A percentile compares a stretch with the other conserved stretches of the same genome.
Conservation (phyloP, 495 filamentous ascomycete genomes). For the Cercophora scortea region DNA sequence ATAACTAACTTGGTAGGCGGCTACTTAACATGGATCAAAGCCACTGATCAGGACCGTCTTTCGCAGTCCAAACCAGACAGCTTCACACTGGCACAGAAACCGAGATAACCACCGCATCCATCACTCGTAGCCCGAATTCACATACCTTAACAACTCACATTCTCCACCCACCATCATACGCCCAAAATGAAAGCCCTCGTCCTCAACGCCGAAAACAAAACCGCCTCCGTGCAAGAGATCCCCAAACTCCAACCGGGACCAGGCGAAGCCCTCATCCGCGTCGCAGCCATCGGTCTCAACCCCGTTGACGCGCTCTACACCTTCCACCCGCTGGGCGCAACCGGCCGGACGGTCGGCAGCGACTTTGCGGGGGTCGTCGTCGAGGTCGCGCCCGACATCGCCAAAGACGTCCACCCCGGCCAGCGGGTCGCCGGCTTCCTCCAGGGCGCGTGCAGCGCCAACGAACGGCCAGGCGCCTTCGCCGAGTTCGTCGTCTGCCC, state of each 20-base stretch:
- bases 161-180: too few relatives aligned
- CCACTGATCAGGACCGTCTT: too few relatives aligned
- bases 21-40: too few relatives aligned
- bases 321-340: constrained; percentile 20
- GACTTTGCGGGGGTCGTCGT: constrained; percentile 40
- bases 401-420: neutral
- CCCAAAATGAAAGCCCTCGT: constrained; percentile 14
- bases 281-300: constrained; percentile 37
- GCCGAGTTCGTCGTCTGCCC: constrained; percentile 27
- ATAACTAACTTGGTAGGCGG: too few relatives aligned
- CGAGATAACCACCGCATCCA: too few relatives aligned
- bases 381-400: neutral
- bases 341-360: constrained; percentile 27
- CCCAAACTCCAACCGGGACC: constrained; percentile 16
- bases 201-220: constrained; percentile 19
- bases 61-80: too few relatives aligned
- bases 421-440: constrained; percentile 17
- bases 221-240: constrained; percentile 18
- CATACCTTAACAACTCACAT: too few relatives aligned
- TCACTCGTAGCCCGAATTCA: too few relatives aligned
- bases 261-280: constrained; percentile 30
- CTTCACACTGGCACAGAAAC: too few relatives aligned
- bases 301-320: constrained; percentile 31
- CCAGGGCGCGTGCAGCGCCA: constrained; percentile 27
- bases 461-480: constrained; percentile 33